Evolutionary conservation across 208 protist genomes (phyloP), one percentile per base, ranked within the genome.

Genomic region (Herpetomonas muscarum): DNA sequence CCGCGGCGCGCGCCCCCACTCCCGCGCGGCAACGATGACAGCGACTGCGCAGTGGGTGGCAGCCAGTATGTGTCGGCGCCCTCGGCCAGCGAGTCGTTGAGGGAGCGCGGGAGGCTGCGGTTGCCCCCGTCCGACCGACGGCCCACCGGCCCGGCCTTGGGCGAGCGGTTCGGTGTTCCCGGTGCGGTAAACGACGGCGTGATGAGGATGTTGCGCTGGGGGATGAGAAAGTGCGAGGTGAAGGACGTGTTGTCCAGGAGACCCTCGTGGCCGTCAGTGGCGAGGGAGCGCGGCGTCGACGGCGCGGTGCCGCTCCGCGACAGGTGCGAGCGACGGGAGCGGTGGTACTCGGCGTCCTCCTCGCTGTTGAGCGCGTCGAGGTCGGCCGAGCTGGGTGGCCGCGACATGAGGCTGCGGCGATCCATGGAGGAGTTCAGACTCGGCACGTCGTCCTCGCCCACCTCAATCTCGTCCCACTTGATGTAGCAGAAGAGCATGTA

Each of bases 401-500:
- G 19, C 22, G 53, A 31, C 42, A 46, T 9, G 15, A 46, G 10
- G 22, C 41, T 46, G 41, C 41, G 41, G 41, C 41, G 41, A 19
- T 78, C 61, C 55, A 71, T 70, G 34, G 58, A 63, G 45, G 56
- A n/a, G 51, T 64, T 63, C 24, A 74, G 55, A 29, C 32, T 60
- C 13, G 56, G 62, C 19, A 63, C 32, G 4, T 76, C 63, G 19
- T 83, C 72, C 24, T 74, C 54, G 45, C 60, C 57, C 2, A 50
- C 22, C 32, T 64, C 45, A 42, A 88, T 47, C 48, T 51, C 49
- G 24, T 79, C 73, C 80, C 86, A 90, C 29, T 68, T 58, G 52
- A 90, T 93, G 57, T 86, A 79, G 25, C 64, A 59, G 39, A 84
- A 67, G 31, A 87, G 63, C 44, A 88, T 63, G 42, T 79, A 90